Percentiles rank a stretch among this genome's conserved stretches.
phyloP scores from a whole-genome alignment of 495 filamentous ascomycete species.

The Trichoderma reesei region DNA sequence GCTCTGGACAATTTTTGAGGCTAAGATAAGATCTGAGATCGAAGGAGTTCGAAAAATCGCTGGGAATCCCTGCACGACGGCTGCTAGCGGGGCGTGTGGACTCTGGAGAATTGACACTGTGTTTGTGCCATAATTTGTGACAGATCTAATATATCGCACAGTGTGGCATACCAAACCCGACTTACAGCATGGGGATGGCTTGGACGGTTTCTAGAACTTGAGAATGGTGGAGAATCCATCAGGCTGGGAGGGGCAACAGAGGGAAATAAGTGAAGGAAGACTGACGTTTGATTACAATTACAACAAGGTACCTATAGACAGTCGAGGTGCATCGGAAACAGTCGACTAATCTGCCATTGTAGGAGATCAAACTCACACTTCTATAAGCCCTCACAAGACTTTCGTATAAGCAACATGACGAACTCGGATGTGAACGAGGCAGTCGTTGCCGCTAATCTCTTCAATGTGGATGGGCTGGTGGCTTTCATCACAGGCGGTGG shows the following conservation, averaged over 20 bases:
- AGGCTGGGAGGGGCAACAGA: not conserved
- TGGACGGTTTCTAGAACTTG: not conserved
- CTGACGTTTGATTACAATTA: not conserved
- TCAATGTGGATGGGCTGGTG: conserved; percentile 44
- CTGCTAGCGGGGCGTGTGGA: not conserved
- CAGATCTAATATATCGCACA: not conserved
- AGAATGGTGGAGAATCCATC: not conserved
- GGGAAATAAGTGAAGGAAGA: not conserved
- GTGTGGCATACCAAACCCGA: not conserved
- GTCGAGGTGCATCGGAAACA: not conserved
- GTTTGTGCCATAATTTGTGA: not conserved
- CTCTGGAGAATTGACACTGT: not conserved
- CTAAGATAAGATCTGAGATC: conserved; percentile 2
- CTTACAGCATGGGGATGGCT: not conserved
- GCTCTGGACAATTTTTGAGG: not conserved
- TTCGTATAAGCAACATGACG: not conserved
- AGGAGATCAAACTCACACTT: too few relatives aligned
- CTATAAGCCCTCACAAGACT: not conserved
- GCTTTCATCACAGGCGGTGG: conserved; percentile 51
- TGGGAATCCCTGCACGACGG: not conserved
- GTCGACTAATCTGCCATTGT: too few relatives aligned
- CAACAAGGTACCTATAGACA: not conserved
- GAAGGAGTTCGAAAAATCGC: not conserved
- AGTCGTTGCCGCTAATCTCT: conserved; percentile 29
- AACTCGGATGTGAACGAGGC: not conserved